Evolutionary conservation across 192 early-diverging fungal species (phyloP).

Genomic region (Umbelopsis sp.): DNA sequence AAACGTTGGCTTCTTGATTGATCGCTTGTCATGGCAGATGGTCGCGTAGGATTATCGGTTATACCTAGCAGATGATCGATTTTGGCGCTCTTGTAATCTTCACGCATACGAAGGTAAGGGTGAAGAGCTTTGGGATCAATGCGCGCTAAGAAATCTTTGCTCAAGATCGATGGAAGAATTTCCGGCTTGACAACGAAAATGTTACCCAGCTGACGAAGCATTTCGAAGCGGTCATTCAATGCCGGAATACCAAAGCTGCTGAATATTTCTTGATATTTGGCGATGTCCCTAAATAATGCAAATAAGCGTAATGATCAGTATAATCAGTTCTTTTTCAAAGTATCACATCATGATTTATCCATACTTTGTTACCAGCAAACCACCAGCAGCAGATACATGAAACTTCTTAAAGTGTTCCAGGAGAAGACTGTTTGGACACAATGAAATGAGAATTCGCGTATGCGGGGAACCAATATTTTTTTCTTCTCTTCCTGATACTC

Average conservation of each 20-base stretch:
- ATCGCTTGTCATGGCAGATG: constrained; percentile 18
- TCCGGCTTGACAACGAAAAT: constrained; percentile 92
- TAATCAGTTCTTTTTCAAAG: constrained; percentile 1
- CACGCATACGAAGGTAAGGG: constrained; percentile 85
- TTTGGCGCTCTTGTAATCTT: constrained; percentile 77
- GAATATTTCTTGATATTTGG: constrained; percentile 91
- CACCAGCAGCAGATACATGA: constrained; percentile 82
- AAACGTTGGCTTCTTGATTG: constrained; percentile 25
- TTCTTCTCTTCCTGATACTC: constrained; percentile 25
- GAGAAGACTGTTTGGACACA: constrained; percentile 62
- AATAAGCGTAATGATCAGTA: neutral
- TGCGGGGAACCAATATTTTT: neutral
- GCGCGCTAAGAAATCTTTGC: constrained; percentile 81
- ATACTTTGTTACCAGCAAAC: constrained; percentile 85
- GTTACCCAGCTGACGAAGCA: constrained; percentile 91
- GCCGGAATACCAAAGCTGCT: constrained; percentile 70
- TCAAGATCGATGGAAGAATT: constrained; percentile 84
- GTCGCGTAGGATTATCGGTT: constrained; percentile 27
- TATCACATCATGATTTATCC: constrained; percentile 12
- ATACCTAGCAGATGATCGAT: constrained; percentile 57
- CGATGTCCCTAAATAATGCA: constrained; percentile 73
- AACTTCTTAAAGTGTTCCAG: constrained; percentile 94
- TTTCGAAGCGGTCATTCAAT: constrained; percentile 85
- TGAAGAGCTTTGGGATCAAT: constrained; percentile 80
- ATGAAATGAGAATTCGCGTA: constrained; percentile 11